These are phyloP conservation scores for Pseudocercospora crystallina DNA, from an alignment of 2,329 filamentous ascomycete species.

Conservation along the genomic window DNA sequence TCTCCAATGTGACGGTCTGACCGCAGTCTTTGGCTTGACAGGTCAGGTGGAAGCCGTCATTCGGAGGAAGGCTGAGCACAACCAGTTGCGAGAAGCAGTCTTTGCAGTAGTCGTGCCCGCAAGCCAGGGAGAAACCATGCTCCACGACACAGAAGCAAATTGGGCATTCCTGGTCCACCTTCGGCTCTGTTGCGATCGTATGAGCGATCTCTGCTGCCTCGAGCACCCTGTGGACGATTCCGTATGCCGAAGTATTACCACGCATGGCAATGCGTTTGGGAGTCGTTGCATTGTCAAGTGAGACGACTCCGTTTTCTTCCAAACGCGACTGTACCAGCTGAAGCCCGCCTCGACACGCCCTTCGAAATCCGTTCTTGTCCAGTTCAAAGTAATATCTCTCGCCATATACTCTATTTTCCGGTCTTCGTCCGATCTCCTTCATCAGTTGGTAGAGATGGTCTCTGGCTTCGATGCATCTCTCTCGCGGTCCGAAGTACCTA, in stretches of 20 bases:
- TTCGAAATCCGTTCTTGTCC: neutral
- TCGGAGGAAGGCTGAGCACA: neutral
- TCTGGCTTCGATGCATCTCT: neutral
- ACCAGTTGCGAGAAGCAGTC: slow-evolving; percentile 1
- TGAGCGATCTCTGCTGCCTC: neutral
- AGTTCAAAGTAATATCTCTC: too few species aligned
- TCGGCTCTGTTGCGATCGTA: neutral
- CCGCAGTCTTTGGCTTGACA: neutral
- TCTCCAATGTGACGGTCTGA: neutral
- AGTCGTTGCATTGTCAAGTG: neutral
- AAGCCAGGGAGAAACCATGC: neutral
- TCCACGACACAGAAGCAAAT: neutral
- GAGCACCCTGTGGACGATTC: neutral
- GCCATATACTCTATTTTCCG: neutral
- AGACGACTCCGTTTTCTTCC: slow-evolving; percentile 1
- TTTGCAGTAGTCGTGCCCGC: slow-evolving; percentile 1
- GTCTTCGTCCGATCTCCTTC: too few species aligned
- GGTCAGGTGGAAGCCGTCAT: neutral
- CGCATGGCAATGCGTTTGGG: neutral
- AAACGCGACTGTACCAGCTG: neutral
- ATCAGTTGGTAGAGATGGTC: too few species aligned
- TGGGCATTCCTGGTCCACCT: neutral
- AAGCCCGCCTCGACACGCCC: neutral
- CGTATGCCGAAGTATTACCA: slow-evolving; percentile 1
- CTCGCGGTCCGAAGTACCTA: neutral